Conservation (phyloP, 2,329 filamentous ascomycete species). For the Aureobasidium musti region DNA sequence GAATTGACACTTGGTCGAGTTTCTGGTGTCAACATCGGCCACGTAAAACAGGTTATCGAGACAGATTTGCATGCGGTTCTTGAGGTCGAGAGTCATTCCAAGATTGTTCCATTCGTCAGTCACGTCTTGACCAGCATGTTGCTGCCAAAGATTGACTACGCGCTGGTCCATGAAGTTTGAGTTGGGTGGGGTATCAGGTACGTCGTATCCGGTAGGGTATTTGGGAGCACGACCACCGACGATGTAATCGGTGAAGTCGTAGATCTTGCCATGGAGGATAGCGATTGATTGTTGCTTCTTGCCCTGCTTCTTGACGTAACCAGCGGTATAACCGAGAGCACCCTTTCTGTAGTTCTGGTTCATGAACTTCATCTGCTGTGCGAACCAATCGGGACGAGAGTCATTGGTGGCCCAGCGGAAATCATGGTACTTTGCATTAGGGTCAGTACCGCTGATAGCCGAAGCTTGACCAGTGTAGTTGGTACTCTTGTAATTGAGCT, state of each 20-base stretch:
- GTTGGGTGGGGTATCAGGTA: conserved; percentile 46
- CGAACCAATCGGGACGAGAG: conserved; percentile 86
- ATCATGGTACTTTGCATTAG: conserved; percentile 83
- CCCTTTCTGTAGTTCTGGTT: conserved; percentile 82
- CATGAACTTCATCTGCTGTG: conserved; percentile 78
- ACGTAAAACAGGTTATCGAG: conserved; percentile 95
- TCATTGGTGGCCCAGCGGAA: conserved; percentile 85
- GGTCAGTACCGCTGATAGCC: conserved; percentile 66
- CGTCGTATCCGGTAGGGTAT: conserved; percentile 58
- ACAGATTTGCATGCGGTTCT: conserved; percentile 73
- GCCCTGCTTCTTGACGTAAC: conserved; percentile 73
- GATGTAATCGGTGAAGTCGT: conserved; percentile 85
- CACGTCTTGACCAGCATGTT: conserved; percentile 74
- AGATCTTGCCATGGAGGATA: conserved; percentile 76
- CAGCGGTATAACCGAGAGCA: conserved; percentile 75
- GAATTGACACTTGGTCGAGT: conserved; percentile 81
- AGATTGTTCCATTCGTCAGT: conserved; percentile 80
- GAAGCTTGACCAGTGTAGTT: conserved; percentile 71
- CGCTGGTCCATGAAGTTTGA: conserved; percentile 77
- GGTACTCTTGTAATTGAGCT: conserved; percentile 75
- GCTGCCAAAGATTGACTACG: conserved; percentile 75
- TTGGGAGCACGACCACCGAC: conserved; percentile 69
- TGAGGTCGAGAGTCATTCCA: conserved; percentile 57
- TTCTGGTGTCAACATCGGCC: conserved; percentile 86
- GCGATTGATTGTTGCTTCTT: conserved; percentile 68